A percentile compares a stretch with the other conserved stretches of the same genome.
Evolutionary conservation across 2,329 filamentous ascomycete species (phyloP).

Genomic region (Talaromyces albobiverticillius): DNA sequence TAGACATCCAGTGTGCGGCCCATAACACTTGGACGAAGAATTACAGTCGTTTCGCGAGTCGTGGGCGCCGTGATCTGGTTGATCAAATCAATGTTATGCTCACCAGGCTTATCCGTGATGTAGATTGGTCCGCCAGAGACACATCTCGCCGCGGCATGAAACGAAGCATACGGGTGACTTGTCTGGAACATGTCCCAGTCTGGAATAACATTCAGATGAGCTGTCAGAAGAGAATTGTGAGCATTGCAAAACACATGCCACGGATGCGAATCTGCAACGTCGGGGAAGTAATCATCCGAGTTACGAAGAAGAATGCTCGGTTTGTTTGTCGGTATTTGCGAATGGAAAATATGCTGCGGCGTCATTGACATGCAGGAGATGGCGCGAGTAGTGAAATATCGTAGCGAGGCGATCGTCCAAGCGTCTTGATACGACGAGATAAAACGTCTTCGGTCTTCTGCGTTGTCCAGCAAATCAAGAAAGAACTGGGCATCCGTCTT

Average conservation of each 20-base stretch:
- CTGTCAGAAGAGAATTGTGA: conserved; percentile 78
- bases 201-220: conserved; percentile 80
- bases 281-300: conserved; percentile 86
- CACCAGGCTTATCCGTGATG: conserved; percentile 83
- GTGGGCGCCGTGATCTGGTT: conserved; percentile 76
- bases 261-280: conserved; percentile 73
- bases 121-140: conserved; percentile 90
- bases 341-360: conserved; percentile 81
- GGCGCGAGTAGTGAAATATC: conserved; percentile 71
- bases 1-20: conserved; percentile 74
- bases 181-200: conserved; percentile 80
- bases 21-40: conserved; percentile 72
- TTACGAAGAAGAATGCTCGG: conserved; percentile 76
- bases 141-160: conserved; percentile 87
- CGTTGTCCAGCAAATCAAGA: conserved; percentile 69
- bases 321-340: conserved; percentile 72
- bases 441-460: conserved; percentile 67
- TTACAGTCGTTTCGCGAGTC: conserved; percentile 68
- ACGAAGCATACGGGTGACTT: conserved; percentile 66
- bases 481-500: conserved; percentile 95
- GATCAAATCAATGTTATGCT: conserved; percentile 74
- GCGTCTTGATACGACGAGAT: conserved; percentile 77
- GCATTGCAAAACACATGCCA: conserved; percentile 98
- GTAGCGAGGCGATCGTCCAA: conserved; percentile 75
- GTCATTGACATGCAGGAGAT: conserved; percentile 96